Evolutionary conservation across 1,284 basidiomycete species (phyloP).

Genomic region (Sporisorium sorghi): DNA sequence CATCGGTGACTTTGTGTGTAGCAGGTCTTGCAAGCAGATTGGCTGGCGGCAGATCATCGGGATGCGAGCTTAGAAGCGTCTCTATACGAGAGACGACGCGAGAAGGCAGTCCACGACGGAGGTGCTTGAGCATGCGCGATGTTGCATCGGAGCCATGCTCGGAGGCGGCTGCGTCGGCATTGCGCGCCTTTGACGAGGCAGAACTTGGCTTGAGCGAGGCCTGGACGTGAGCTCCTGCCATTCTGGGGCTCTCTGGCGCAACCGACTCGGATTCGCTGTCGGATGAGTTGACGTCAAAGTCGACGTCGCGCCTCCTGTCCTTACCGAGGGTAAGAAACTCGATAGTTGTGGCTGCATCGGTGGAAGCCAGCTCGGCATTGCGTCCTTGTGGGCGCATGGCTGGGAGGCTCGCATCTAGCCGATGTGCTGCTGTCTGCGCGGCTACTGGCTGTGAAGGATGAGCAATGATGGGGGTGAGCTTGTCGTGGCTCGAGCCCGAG

Average conservation of each 20-base stretch:
- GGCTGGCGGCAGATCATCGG: slow-evolving; percentile 39
- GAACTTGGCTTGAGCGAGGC: not conserved
- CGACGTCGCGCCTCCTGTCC: slow-evolving; percentile 39
- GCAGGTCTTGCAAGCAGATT: slow-evolving; percentile 37
- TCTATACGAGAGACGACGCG: slow-evolving; percentile 33
- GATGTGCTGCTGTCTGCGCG: not conserved
- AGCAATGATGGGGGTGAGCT: not conserved
- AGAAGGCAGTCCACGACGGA: slow-evolving; percentile 31
- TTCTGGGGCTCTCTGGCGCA: not conserved
- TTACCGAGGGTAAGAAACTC: slow-evolving; percentile 49
- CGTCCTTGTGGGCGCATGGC: slow-evolving; percentile 16
- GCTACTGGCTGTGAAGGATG: not conserved
- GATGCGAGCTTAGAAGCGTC: slow-evolving; percentile 18
- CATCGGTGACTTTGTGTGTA: slow-evolving; percentile 24
- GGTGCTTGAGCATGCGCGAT: slow-evolving; percentile 43
- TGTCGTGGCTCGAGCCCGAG: not conserved
- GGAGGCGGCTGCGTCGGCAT: not conserved
- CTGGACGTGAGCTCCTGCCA: not conserved
- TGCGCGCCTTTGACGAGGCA: slow-evolving; percentile 3
- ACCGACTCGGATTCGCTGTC: slow-evolving; percentile 33
- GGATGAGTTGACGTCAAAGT: slow-evolving; percentile 31
- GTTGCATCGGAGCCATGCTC: slow-evolving; percentile 12
- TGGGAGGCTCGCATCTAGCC: slow-evolving; percentile 1
- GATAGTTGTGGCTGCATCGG: slow-evolving; percentile 45
- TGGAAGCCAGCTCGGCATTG: slow-evolving; percentile 44